Evolutionary conservation across 179 eudicot species (phyloP).

Genomic region (Drosera spatulata): DNA sequence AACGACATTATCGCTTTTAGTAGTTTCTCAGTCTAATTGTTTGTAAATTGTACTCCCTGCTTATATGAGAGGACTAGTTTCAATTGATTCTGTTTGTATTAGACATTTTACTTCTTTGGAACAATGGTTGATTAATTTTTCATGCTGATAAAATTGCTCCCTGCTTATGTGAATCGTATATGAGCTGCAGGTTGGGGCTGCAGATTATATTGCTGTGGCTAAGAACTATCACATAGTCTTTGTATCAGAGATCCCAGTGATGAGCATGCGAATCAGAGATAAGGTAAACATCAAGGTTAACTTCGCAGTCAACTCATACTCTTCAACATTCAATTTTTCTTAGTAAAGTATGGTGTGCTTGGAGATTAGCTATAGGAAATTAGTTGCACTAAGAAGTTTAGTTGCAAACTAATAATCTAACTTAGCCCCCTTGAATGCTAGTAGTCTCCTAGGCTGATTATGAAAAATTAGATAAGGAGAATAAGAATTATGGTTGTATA

Average conservation of each 20-base stretch:
- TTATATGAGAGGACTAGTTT: not conserved
- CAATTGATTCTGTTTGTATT: not conserved
- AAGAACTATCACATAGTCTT: slow-evolving; percentile 83
- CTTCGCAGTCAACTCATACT: no score
- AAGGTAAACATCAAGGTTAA: slow-evolving; percentile 32
- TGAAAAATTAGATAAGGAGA: no score
- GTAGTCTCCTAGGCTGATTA: no score
- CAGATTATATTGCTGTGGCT: slow-evolving; percentile 89
- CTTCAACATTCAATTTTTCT: no score
- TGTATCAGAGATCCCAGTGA: slow-evolving; percentile 63
- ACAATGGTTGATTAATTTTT: not conserved
- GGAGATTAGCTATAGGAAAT: no score
- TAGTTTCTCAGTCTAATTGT: not conserved
- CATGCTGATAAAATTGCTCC: not conserved
- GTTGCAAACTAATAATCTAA: no score
- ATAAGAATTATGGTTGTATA: no score
- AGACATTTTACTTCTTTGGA: not conserved
- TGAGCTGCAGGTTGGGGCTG: slow-evolving; percentile 71
- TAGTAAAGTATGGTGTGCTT: no score
- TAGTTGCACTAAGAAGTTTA: no score
- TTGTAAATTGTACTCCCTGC: not conserved
- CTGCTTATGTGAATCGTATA: not conserved
- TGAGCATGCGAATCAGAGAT: slow-evolving; percentile 97
- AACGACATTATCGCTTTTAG: not conserved
- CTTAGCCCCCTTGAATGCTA: no score